A percentile compares a stretch with the other conserved stretches of the same genome.
Conservation (phyloP, 306 rosid species). For the Trifolium repens region DNA sequence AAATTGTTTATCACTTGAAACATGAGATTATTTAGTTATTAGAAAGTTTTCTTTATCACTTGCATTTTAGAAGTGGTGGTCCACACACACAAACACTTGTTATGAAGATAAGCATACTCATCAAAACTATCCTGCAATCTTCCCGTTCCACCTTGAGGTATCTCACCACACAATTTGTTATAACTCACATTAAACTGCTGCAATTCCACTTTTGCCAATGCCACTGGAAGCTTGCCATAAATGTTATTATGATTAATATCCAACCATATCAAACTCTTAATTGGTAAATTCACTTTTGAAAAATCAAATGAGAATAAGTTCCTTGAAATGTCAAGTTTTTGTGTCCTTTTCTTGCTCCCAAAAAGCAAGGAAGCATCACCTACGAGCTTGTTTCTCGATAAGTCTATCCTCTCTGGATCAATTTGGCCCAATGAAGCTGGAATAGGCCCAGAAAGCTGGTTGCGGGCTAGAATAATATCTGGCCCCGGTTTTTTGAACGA, state of each 20-base stretch:
- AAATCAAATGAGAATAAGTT: too few relatives aligned
- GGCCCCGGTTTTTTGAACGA: conserved; percentile 40
- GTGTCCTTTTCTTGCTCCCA: too few relatives aligned
- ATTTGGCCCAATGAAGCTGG: too few relatives aligned
- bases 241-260: too few relatives aligned
- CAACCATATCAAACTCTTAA: too few relatives aligned
- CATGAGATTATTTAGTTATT: background rate
- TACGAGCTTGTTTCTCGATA: too few relatives aligned
- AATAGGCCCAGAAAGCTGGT: too few relatives aligned
- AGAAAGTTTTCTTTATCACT: conserved; percentile 4
- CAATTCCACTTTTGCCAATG: conserved; percentile 48
- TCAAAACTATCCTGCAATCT: conserved; percentile 64
- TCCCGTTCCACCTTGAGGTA: conserved; percentile 61
- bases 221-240: conserved; percentile 41
- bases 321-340: too few relatives aligned
- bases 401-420: conserved; percentile 49
- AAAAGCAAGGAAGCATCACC: too few relatives aligned
- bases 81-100: conserved; percentile 54
- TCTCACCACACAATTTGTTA: conserved; percentile 65
- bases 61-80: conserved; percentile 61
- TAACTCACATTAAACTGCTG: conserved; percentile 68
- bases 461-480: too few relatives aligned
- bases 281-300: background rate
- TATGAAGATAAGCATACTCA: conserved; percentile 49
- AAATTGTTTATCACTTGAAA: background rate